Evolutionary conservation across 345 rosid genomes (phyloP).

Genomic region (Corymbia maculata): DNA sequence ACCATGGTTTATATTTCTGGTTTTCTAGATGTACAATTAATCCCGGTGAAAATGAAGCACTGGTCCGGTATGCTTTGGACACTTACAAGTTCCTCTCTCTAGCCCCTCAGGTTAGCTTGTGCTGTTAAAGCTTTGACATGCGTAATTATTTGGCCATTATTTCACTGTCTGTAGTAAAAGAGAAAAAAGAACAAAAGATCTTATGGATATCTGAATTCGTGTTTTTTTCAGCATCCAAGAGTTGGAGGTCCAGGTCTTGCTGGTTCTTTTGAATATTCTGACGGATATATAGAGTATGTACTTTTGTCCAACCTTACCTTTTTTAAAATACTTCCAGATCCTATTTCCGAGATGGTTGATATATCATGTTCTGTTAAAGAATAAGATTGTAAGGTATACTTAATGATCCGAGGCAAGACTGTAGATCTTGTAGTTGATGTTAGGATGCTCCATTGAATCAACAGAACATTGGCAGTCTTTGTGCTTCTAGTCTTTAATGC

Average conservation of each 20-base stretch:
- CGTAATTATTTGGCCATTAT: not conserved
- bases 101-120: constrained; percentile 64
- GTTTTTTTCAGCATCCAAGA: constrained; percentile 59
- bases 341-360: not conserved
- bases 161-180: not conserved
- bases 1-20: not conserved
- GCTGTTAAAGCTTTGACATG: not conserved
- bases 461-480: not conserved
- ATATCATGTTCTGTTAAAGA: not conserved
- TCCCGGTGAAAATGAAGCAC: constrained; percentile 92
- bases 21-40: constrained; percentile 75
- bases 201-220: not conserved
- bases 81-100: constrained; percentile 70
- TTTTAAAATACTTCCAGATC: not conserved
- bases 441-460: not conserved
- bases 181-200: not conserved
- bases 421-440: not conserved
- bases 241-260: constrained; percentile 92
- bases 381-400: not conserved
- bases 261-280: constrained; percentile 56
- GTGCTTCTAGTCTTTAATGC: not conserved
- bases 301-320: not conserved
- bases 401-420: not conserved
- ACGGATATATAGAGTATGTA: constrained; percentile 82
- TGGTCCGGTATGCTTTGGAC: constrained; percentile 91